Percentiles rank a stretch among this genome's conserved stretches.
Evolutionary conservation across 352 stramenopile species (phyloP).

Genomic region (Phytophthora megakarya): DNA sequence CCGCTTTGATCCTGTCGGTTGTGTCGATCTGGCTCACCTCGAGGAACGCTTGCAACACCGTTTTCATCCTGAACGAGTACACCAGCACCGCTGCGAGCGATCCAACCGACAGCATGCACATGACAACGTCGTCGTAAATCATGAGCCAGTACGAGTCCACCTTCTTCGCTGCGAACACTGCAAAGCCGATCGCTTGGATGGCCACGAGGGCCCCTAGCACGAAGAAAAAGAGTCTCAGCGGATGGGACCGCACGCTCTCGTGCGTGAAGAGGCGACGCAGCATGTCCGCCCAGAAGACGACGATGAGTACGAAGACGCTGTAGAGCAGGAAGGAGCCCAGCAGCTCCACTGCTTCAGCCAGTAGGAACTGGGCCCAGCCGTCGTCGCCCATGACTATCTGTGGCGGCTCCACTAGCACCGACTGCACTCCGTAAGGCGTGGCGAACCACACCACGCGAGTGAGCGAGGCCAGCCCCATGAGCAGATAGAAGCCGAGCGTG

Average conservation of each 20-base stretch:
- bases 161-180: slow-evolving; percentile 79
- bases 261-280: slow-evolving; percentile 91
- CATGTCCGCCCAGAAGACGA: slow-evolving; percentile 98
- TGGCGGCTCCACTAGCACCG: slow-evolving; percentile 64
- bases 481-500: slow-evolving; percentile 83
- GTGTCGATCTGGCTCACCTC: slow-evolving; percentile 97
- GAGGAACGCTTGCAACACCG: slow-evolving; percentile 94
- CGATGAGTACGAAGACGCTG: slow-evolving; percentile 97
- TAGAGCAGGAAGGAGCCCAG: slow-evolving; percentile 94
- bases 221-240: slow-evolving; percentile 91
- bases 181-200: slow-evolving; percentile 85
- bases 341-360: slow-evolving; percentile 89
- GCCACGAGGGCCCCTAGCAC: slow-evolving; percentile 71
- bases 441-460: slow-evolving; percentile 77
- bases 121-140: slow-evolving; percentile 93
- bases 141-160: slow-evolving; percentile 95
- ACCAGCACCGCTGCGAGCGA: slow-evolving; percentile 93
- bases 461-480: slow-evolving; percentile 69
- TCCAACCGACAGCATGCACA: slow-evolving; percentile 84
- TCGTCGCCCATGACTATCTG: slow-evolving; percentile 68
- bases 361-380: slow-evolving; percentile 70
- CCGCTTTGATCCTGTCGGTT: slow-evolving; percentile 94
- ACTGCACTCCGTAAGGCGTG: slow-evolving; percentile 73
- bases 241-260: slow-evolving; percentile 71
- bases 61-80: slow-evolving; percentile 96